Base-by-base conservation (phyloP, 768 basidiomycete species). In the Suillus lakei region DNA sequence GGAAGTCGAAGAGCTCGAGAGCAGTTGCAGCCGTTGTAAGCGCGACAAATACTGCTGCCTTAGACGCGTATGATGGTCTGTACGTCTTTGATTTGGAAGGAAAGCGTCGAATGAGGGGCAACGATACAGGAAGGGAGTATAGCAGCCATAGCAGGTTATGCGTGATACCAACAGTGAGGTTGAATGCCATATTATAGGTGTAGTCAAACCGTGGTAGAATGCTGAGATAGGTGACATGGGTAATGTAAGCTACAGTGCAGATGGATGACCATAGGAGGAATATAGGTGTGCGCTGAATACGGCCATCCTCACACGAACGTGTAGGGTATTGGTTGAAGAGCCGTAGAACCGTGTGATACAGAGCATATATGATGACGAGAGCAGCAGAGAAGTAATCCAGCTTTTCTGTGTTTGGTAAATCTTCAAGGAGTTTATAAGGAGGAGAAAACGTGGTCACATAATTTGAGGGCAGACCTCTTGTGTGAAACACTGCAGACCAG, bases 311-410 rank as follows among this genome's bases (percentile, higher is more conserved):
- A 21, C 60, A 54, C n/a, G 41, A 65, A 21, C 66, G 62, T 2
- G 67, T 43, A 5, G 87, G 79, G 72, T 95, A 95, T 60, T 96
- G 78, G 70, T 91, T 88, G 72, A 91, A 90, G 21, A 92, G 75
- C 5, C 97, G 92, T 55, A 95, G 80, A 69, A 88, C 82, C 30
- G 91, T 86, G 75, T 86, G 88, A 76, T 93, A 96, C 5, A 99
- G 81, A 2, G 91, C 90, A 69, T 86, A 92, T 30, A 96, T 74
- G 68, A 98, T 96, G 15, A 91, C 89, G 10, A 91, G 78, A 0
- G 91, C 95, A 6, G 98, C 98, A 4, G 94, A 94, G 76, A 98
- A 98, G 76, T 99, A 99, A 73, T 99, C 98, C 73, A 96, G 64
- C 68, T 90, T 92, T 77, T 99, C 98, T 2, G 96, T 99, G 30